Evolutionary conservation across 768 basidiomycete species (phyloP).

Genomic region (Arthromyces matolae): DNA sequence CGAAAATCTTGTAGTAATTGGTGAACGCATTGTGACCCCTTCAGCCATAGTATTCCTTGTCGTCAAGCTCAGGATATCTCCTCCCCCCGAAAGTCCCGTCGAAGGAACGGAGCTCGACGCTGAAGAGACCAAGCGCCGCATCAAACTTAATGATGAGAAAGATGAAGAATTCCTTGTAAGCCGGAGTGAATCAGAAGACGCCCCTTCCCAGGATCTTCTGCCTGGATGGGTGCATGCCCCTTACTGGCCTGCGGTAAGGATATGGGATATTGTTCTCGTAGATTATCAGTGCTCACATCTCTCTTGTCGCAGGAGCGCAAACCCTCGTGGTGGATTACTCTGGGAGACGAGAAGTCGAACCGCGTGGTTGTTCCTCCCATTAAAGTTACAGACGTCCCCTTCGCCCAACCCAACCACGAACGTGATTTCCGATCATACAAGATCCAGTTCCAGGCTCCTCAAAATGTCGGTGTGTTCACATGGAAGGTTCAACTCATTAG

Average conservation of each 20-base stretch:
- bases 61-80: conserved; percentile 74
- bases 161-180: conserved; percentile 69
- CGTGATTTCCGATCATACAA: conserved; percentile 80
- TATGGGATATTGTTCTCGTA: not conserved
- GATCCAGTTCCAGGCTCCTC: conserved; percentile 93
- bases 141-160: conserved; percentile 51
- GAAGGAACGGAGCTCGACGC: conserved; percentile 39
- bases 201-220: conserved; percentile 35
- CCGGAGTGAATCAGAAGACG: conserved; percentile 60
- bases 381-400: conserved; percentile 77
- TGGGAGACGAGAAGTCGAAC: conserved; percentile 83
- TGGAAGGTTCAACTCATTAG: conserved; percentile 86
- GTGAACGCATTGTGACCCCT: conserved; percentile 84
- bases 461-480: conserved; percentile 74
- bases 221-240: conserved; percentile 84
- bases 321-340: conserved; percentile 88
- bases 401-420: conserved; percentile 42
- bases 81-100: conserved; percentile 38
- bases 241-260: conserved; percentile 80
- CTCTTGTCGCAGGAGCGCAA: conserved; percentile 63
- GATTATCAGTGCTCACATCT: not conserved
- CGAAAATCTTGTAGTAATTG: conserved; percentile 60
- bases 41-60: conserved; percentile 84
- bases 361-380: conserved; percentile 84
- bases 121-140: conserved; percentile 45